A percentile compares a stretch with the other conserved stretches of the same genome.
phyloP scores from a whole-genome alignment of 2,329 filamentous ascomycete species.

The Ophiosphaerella herpotricha region DNA sequence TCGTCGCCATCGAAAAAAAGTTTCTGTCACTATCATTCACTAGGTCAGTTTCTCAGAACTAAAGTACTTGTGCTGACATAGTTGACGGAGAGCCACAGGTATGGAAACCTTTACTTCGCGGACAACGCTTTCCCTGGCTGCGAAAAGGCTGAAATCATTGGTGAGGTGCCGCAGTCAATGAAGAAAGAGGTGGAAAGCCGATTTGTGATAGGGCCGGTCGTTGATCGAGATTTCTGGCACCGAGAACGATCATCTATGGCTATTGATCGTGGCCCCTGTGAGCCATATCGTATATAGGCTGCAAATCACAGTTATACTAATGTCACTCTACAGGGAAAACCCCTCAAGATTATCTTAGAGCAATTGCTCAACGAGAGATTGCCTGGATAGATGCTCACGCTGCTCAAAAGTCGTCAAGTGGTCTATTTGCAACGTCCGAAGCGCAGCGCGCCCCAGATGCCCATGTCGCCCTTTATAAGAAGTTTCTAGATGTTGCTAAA shows the following conservation, averaged over 20 bases:
- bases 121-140: conserved; percentile 38
- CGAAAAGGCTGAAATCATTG: conserved; percentile 30
- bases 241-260: conserved; percentile 40
- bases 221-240: conserved; percentile 42
- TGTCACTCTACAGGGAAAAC: conserved; percentile 33
- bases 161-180: conserved; percentile 29
- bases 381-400: conserved; percentile 41
- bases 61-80: background rate
- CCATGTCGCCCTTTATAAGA: conserved; percentile 43
- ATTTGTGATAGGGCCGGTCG: conserved; percentile 47
- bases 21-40: conserved; percentile 44
- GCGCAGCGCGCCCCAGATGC: conserved; percentile 21
- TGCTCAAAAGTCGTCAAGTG: conserved; percentile 10
- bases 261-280: conserved; percentile 50
- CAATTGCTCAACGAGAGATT: conserved; percentile 41
- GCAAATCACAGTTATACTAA: too few relatives aligned
- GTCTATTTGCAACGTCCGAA: conserved; percentile 21
- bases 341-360: conserved; percentile 38
- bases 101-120: conserved; percentile 47
- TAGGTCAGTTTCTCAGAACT: conserved; percentile 21
- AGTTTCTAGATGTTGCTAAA: conserved; percentile 37
- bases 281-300: conserved; percentile 5
- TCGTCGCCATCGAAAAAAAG: conserved; percentile 46
- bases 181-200: conserved; percentile 37
- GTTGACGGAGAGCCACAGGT: conserved; percentile 30